Evolutionary conservation across 306 rosid genomes (phyloP).

Genomic region (Dryas octopetala): DNA sequence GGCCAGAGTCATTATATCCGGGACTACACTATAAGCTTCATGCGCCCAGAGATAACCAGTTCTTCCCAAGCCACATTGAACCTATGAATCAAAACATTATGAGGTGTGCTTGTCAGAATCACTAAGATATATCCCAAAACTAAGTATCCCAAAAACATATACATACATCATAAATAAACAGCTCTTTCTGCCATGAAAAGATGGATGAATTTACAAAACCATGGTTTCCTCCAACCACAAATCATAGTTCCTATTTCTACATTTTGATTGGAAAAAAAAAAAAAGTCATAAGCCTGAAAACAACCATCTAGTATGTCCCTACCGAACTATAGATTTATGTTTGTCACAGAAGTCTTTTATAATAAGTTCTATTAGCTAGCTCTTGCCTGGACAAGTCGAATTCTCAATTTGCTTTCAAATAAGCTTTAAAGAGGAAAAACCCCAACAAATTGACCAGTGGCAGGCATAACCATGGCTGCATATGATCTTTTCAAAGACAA

Average conservation of each 20-base stretch:
- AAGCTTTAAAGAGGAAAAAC: too few relatives aligned
- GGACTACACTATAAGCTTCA: constrained; percentile 62
- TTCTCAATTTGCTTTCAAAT: too few relatives aligned
- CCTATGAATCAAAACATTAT: constrained; percentile 30
- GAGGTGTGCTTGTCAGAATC: neutral
- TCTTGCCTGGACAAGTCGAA: too few relatives aligned
- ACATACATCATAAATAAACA: neutral
- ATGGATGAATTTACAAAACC: too few relatives aligned
- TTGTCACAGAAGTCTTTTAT: too few relatives aligned
- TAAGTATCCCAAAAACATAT: neutral
- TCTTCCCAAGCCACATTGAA: constrained; percentile 91
- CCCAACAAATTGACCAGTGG: too few relatives aligned
- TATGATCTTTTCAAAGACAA: too few relatives aligned
- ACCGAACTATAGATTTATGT: too few relatives aligned
- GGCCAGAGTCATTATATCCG: constrained; percentile 91
- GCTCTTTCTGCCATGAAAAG: neutral
- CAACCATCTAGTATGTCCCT: too few relatives aligned
- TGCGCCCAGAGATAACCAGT: constrained; percentile 86
- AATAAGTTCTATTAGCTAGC: too few relatives aligned
- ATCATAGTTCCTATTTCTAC: neutral
- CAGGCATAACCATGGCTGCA: too few relatives aligned
- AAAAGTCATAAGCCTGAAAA: neutral
- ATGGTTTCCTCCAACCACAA: neutral
- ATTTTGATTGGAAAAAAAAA: neutral
- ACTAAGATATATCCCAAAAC: neutral